Evolutionary conservation across 2,329 filamentous ascomycete genomes (phyloP), one percentile per base, ranked within the genome.

Genomic region (Metarhizium humberi): DNA sequence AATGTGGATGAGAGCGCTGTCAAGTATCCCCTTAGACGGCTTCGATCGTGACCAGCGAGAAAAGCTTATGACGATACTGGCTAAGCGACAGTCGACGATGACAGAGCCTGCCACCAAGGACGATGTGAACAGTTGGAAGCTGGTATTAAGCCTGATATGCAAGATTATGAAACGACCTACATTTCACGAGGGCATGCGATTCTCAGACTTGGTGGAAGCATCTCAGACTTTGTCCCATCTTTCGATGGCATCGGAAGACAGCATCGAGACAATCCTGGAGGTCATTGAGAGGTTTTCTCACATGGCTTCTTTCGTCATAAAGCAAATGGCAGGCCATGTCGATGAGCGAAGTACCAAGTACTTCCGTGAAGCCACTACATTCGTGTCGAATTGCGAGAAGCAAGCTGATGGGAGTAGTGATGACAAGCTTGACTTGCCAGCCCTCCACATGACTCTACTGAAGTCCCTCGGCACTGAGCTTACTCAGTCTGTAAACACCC

Each of bases 141-240:
- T 68, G 10, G 61, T 77, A 5, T 65, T 82, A 6, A 70, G 73
- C 20, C 60, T 82, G 50, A 72, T 75, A 58, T 64, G 72, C 3
- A 81, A 78, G 60, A 64, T 81, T 29, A 78, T 80, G 73, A 64
- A 66, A 5, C 71, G 72, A n/a, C 72, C 78, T 0, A 79, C 77
- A 0, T 79, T 79, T 55, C 78, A 81, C 59, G 68, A 77, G 59
- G 69, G 64, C 0, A 73, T 80, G 67, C 62, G 57, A 1, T 81
- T 75, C 51, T 59, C 62, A 0, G 64, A 73, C 53, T 64, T 73
- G 5, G 62, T 69, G 2, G 63, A 65, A 5, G 58, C 71, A 8
- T 71, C 71, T 2, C 64, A 71, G 42, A 63, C 64, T 6, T 59
- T 71, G 56, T 67, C 67, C 8, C 58, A 55, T 40, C 45, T 69